A percentile compares a stretch with the other conserved stretches of the same genome.
phyloP scores from a whole-genome alignment of 2,329 filamentous ascomycete species.

The Monosporascus sp. region DNA sequence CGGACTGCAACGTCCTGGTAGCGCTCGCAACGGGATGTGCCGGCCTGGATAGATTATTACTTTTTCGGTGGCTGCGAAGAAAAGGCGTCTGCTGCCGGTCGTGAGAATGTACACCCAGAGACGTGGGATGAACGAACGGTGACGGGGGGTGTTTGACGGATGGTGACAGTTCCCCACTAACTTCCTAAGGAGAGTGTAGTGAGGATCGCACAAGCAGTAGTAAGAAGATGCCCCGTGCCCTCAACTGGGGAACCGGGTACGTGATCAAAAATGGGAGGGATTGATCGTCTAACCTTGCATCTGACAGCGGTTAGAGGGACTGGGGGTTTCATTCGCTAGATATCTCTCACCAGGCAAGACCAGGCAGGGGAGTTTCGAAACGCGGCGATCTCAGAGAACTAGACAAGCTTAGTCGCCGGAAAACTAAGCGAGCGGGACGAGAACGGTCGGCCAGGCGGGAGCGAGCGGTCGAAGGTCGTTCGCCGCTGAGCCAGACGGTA shows the following conservation, averaged over 20 bases:
- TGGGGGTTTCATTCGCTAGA: constrained; percentile 35
- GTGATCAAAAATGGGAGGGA: constrained; percentile 28
- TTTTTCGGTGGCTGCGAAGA: constrained; percentile 22
- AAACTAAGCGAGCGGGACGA: background rate
- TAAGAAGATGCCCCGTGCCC: constrained; percentile 29
- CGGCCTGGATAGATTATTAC: constrained; percentile 18
- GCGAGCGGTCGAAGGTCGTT: background rate
- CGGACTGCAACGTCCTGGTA: constrained; percentile 24
- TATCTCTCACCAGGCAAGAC: background rate
- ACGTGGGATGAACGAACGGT: constrained; percentile 29
- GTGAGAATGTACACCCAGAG: constrained; percentile 21
- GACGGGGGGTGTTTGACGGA: constrained; percentile 25
- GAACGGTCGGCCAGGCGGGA: background rate
- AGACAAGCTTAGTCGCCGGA: background rate
- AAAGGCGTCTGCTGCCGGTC: constrained; percentile 21
- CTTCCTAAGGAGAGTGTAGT: constrained; percentile 2
- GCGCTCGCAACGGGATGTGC: constrained; percentile 26
- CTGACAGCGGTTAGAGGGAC: constrained; percentile 35
- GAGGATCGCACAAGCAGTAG: constrained; percentile 33
- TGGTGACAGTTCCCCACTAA: constrained; percentile 33
- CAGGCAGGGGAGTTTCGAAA: constrained; percentile 14
- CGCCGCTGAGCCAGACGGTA: background rate
- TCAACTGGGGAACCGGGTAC: constrained; percentile 18
- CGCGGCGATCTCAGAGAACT: background rate
- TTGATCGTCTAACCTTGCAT: constrained; percentile 33